Conservation (phyloP, 2,329 filamentous ascomycete species). For the Chaetomium olivaceum region DNA sequence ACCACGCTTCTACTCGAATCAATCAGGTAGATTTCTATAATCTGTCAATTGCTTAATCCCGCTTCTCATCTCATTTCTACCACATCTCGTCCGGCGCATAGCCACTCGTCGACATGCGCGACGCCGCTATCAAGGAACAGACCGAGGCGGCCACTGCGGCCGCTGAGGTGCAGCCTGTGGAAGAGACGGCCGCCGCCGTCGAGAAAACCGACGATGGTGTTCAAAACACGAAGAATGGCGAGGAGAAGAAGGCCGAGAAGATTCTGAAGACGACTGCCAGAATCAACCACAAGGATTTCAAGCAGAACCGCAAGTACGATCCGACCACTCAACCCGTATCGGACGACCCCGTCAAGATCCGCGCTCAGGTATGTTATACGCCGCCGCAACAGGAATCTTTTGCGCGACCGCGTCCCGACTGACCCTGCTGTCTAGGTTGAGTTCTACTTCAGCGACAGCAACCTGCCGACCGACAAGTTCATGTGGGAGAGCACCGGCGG, state of each 20-base stretch:
- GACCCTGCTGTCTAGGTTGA: constrained; percentile 67
- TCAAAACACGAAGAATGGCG: constrained; percentile 22
- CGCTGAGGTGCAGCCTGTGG: constrained; percentile 38
- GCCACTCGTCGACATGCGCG: constrained; percentile 41
- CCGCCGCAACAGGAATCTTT: not conserved
- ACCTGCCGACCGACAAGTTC: constrained; percentile 85
- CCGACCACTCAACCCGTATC: constrained; percentile 67
- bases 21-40: not conserved
- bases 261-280: constrained; percentile 50
- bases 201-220: constrained; percentile 30
- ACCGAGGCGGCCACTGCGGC: constrained; percentile 26
- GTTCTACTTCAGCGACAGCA: constrained; percentile 93
- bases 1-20: not conserved
- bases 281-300: constrained; percentile 42
- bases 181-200: constrained; percentile 28
- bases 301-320: constrained; percentile 70
- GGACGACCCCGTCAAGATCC: constrained; percentile 77
- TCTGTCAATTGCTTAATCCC: constrained; percentile 7
- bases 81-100: constrained; percentile 21
- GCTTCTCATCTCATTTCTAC: not conserved
- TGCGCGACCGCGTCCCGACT: constrained; percentile 12
- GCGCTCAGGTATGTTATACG: constrained; percentile 68
- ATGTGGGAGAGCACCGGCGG: constrained; percentile 78
- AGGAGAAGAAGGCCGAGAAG: constrained; percentile 14
- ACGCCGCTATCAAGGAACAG: constrained; percentile 30